Base-by-base conservation (phyloP, 2,329 filamentous ascomycete genomes). In the Cordyceps farinosa region DNA sequence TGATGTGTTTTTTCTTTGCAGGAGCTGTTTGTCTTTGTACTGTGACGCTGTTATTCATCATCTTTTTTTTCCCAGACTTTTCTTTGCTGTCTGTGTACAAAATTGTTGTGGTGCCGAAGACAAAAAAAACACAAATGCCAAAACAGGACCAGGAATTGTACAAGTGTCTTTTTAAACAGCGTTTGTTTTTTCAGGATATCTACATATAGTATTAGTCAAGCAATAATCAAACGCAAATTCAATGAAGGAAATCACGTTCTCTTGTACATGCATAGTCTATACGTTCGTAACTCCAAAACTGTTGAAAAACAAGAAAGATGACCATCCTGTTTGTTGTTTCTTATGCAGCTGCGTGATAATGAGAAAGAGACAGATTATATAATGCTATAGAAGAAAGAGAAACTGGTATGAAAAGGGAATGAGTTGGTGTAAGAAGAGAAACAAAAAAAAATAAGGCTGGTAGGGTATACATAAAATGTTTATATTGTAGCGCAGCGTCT, bases 1-100 rank as follows among this genome's bases (percentile, higher is more conserved):
- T 87, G 68, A 72, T 8, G 22, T 22, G 22, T 22, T 22, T 22
- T 22, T 22, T 1, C 22, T 22, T 22, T 61, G 13, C 42, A 29
- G 22, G 6, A 22, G 7, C 1, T 34, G 2, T 51, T 53, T 27
- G 30, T 32, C 22, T 27, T 38, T n/a, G 22, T 29, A 8, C 13
- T 48, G 30, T 38, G 5, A 38, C 8, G 50, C 30, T 32, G 27
- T 36, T 40, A 9, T 29, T 32, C 15, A 3, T 5, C 38, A 32
- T 44, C 27, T 5, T 27, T 45, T 9, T 45, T 30, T 34, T 22
- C 13, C 27, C n/a, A 1, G 30, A 44, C 10, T 52, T 30, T 36
- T 32, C 9, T 17, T 8, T 60, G 36, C 22, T 60, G 34, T 60
- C 11, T 60, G 34, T 60, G 34, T 52, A 51, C 47, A 52, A 60